Evolutionary conservation across 805 yeast species (phyloP).

Genomic region (Geotrichum ghanense): DNA sequence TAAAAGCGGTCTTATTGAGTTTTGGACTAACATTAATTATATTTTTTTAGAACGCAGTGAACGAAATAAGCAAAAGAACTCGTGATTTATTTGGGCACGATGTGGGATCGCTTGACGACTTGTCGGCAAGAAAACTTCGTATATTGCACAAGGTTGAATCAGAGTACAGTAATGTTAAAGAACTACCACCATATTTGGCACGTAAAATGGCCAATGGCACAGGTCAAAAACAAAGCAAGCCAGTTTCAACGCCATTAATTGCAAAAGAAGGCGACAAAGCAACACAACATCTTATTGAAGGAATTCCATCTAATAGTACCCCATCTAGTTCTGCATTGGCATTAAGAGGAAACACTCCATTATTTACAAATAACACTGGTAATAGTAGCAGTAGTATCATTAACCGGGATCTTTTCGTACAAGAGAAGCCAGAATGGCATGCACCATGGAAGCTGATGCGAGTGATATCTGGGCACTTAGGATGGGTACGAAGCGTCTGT

Average conservation of each 20-base stretch:
- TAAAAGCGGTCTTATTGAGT: background rate
- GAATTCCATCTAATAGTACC: constrained; percentile 4
- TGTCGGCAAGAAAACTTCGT: background rate
- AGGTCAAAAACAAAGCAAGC: constrained; percentile 8
- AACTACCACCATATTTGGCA: constrained; percentile 19
- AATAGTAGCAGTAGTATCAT: background rate
- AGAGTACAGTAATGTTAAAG: constrained; percentile 15
- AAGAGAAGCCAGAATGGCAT: constrained; percentile 31
- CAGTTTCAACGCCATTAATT: constrained; percentile 10
- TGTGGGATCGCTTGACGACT: background rate
- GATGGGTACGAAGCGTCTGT: constrained; percentile 80
- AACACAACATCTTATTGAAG: constrained; percentile 13
- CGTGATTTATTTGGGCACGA: background rate
- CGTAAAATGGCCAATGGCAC: constrained; percentile 11
- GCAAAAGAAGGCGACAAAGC: constrained; percentile 7
- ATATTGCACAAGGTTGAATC: constrained; percentile 9
- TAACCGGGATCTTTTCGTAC: constrained; percentile 6
- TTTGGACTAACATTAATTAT: background rate
- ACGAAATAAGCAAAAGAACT: background rate
- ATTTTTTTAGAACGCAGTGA: background rate
- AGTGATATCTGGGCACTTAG: constrained; percentile 80
- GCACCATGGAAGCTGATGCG: constrained; percentile 62
- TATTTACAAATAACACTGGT: background rate
- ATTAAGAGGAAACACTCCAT: constrained; percentile 8
- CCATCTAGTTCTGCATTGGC: background rate